phyloP scores from a whole-genome alignment of 208 protist species.

The Leishmania gerbilli region DNA sequence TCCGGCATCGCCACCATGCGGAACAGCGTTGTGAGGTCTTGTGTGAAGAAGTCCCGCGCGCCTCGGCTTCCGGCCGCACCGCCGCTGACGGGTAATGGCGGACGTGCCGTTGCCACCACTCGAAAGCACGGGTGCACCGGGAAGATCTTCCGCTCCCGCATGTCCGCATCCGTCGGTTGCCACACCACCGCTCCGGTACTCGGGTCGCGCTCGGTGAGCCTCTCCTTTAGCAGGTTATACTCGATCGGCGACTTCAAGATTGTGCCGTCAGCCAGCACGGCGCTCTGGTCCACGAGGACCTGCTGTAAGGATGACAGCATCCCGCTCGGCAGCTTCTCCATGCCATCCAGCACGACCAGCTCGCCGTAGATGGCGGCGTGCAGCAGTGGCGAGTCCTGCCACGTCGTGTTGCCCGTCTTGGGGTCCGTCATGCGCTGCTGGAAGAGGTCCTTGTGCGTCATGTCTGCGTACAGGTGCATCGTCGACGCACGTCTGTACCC shows the following conservation, averaged over 20 bases:
- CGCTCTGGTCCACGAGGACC: conserved; percentile 80
- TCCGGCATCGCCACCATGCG: conserved; percentile 81
- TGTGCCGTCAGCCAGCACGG: conserved; percentile 85
- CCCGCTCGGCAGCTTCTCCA: conserved; percentile 84
- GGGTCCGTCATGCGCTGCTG: conserved; percentile 90
- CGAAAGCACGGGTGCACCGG: conserved; percentile 92
- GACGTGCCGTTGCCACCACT: conserved; percentile 83
- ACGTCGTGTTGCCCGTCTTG: conserved; percentile 85
- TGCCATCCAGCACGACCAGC: conserved; percentile 92
- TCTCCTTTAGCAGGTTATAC: conserved; percentile 64
- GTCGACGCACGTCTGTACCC: conserved; percentile 62
- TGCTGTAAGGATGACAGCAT: conserved; percentile 83
- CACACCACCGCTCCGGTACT: conserved; percentile 15
- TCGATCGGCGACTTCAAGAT: conserved; percentile 69
- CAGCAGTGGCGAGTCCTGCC: conserved; percentile 87
- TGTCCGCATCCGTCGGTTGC: conserved; percentile 45
- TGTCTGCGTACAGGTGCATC: conserved; percentile 93
- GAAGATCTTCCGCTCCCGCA: conserved; percentile 58
- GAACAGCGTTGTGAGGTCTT: conserved; percentile 91
- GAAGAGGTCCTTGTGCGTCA: conserved; percentile 95
- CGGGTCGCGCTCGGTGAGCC: conserved; percentile 23
- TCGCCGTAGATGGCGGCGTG: conserved; percentile 82
- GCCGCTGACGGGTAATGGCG: conserved; percentile 21
- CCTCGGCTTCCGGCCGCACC: conserved; percentile 19
- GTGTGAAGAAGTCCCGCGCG: conserved; percentile 48